Evolutionary conservation across 202 grass and related monocot species (phyloP), one percentile per base, ranked within the genome.

Genomic region (Elaeis oleifera): DNA sequence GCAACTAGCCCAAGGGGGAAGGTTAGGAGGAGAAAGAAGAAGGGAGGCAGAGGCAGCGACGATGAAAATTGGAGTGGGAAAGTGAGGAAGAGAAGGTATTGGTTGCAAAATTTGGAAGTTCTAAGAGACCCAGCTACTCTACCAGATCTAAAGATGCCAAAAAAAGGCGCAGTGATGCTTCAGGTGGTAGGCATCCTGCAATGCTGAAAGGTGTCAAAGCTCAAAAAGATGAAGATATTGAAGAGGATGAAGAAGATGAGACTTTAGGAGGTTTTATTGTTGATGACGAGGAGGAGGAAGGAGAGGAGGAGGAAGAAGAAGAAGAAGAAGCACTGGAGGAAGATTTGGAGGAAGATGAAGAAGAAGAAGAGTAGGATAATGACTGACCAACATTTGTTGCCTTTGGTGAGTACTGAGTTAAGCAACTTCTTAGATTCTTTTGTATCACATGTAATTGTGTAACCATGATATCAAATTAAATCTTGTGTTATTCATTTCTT

Each of bases 31-130:
- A 83, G 65, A 61, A 84, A 71, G 63, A 85, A 72, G 17, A 80
- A 63, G 50, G 36, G 60, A 4, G 58, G 57, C 20, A 71, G 76
- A 13, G 71, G 55, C 0, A 55, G 27, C 1, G 81, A 76, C 50
- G 77, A 86, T 29, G 92, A 91, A 1, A 74, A 91, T 5, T 97
- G 88, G 92, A 77, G 50, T 54, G 71, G 70, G 84, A 74, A 65
- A 73, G 78, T 27, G 75, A 84, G 18, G 66, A 88, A 62, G 73
- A 75, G 9, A 79, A 79, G 23, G 79, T 79, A 18, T 18, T 68
- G 13, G 16, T 64, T 48, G 31, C 59, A 57, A 65, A 72, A 63
- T 44, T 54, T 36, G 63, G 72, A 56, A 74, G 50, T 72, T 26
- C 51, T 3, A 92, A 83, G 74, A 75, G 75, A 29, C 44, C 71